These are phyloP conservation scores for Nephelium lappaceum DNA, from an alignment of 345 rosid genomes.

Conservation along the genomic window DNA sequence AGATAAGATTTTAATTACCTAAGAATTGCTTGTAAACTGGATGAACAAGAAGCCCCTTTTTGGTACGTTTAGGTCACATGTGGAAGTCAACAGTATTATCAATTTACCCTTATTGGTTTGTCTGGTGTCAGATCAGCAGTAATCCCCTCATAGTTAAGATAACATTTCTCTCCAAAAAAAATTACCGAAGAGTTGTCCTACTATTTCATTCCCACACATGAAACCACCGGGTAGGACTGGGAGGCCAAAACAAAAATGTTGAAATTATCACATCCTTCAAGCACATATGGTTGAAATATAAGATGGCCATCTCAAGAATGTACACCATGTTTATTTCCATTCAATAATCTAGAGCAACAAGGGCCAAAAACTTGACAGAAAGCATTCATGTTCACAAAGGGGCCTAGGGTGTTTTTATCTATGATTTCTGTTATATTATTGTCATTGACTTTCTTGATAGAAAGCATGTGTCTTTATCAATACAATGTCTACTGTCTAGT, in stretches of 20 bases:
- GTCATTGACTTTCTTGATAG: too few relatives aligned
- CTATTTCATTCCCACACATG: slow-evolving; percentile 8
- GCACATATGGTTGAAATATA: neutral
- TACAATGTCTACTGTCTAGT: too few relatives aligned
- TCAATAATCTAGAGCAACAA: neutral
- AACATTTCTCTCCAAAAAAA: too few relatives aligned
- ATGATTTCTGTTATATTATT: too few relatives aligned
- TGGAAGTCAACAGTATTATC: neutral
- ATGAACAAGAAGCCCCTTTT: neutral
- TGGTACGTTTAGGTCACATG: neutral
- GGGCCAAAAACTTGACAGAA: neutral
- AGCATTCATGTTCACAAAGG: slow-evolving; percentile 3
- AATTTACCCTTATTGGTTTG: neutral
- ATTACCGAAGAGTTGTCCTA: neutral
- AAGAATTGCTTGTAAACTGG: neutral
- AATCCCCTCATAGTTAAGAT: neutral
- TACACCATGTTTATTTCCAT: neutral
- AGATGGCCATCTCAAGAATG: slow-evolving; percentile 3
- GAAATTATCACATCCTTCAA: neutral
- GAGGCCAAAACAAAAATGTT: neutral
- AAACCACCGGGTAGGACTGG: neutral
- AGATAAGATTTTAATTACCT: neutral
- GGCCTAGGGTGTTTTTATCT: too few relatives aligned
- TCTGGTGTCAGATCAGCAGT: neutral
- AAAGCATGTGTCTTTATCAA: too few relatives aligned